These are phyloP conservation scores for Sporothrix brunneoviolacea DNA, from an alignment of 2,329 filamentous ascomycete genomes.

Conservation along the genomic window DNA sequence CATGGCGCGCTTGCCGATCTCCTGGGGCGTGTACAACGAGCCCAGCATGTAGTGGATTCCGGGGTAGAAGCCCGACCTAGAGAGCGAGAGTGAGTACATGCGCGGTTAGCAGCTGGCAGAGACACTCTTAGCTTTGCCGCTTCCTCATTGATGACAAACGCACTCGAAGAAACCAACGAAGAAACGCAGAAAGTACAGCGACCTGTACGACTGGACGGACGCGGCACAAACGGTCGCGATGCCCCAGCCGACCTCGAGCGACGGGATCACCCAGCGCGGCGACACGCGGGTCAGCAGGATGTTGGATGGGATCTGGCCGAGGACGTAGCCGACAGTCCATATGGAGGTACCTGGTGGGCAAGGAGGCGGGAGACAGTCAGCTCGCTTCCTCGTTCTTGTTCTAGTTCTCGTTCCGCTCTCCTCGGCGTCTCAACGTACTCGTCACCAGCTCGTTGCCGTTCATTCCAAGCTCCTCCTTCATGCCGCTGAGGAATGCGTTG, in stretches of 20 bases:
- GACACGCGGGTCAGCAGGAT: conserved; percentile 21
- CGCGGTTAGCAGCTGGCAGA: not conserved
- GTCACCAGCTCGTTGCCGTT: conserved; percentile 33
- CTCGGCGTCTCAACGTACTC: conserved; percentile 21
- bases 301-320: conserved; percentile 23
- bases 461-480: conserved; percentile 40
- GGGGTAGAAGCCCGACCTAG: conserved; percentile 39
- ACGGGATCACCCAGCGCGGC: conserved; percentile 26
- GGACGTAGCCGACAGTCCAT: conserved; percentile 24
- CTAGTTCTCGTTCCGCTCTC: too few species aligned
- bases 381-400: not conserved
- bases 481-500: conserved; percentile 43
- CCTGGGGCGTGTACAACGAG: conserved; percentile 53
- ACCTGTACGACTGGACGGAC: conserved; percentile 20
- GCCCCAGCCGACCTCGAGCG: conserved; percentile 27
- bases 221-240: conserved; percentile 20
- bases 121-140: not conserved
- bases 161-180: conserved; percentile 49
- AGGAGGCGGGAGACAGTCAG: not conserved
- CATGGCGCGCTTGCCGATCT: conserved; percentile 56
- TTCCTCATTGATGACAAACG: conserved; percentile 17
- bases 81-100: too few species aligned
- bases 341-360: too few species aligned
- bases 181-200: conserved; percentile 43
- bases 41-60: conserved; percentile 43